phyloP scores from a whole-genome alignment of 192 early-diverging fungal species.

The Lobosporangium transversale region DNA sequence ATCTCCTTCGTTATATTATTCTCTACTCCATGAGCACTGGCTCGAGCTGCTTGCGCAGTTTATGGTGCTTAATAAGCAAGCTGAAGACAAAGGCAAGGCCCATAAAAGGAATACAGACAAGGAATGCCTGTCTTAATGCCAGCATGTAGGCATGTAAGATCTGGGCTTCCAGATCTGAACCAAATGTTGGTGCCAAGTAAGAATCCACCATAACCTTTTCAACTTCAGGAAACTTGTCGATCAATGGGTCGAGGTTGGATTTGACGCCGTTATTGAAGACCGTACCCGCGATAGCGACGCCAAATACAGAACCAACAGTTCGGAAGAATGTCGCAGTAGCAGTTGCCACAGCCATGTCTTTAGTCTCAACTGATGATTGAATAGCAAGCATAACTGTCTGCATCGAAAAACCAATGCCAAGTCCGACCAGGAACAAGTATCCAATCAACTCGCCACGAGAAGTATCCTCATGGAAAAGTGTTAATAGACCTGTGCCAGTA shows the following conservation, averaged over 20 bases:
- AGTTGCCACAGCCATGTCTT: conserved; percentile 73
- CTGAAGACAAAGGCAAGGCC: conserved; percentile 55
- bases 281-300: conserved; percentile 50
- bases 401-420: conserved; percentile 79
- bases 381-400: conserved; percentile 76
- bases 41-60: conserved; percentile 19
- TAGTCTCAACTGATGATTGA: conserved; percentile 68
- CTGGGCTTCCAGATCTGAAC: conserved; percentile 23
- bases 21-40: conserved; percentile 41
- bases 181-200: conserved; percentile 38
- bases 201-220: conserved; percentile 4
- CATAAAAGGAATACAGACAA: conserved; percentile 60
- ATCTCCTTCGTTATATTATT: no score
- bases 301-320: conserved; percentile 39
- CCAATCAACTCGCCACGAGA: conserved; percentile 63
- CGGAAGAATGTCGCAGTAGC: conserved; percentile 71
- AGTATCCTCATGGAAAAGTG: conserved; percentile 58
- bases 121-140: conserved; percentile 61
- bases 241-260: conserved; percentile 28
- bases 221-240: conserved; percentile 7
- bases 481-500: conserved; percentile 68
- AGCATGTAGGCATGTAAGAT: conserved; percentile 59
- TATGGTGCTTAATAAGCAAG: conserved; percentile 51
- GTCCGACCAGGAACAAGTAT: conserved; percentile 73
- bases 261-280: conserved; percentile 52